Conservation (phyloP, 2,329 filamentous ascomycete species). For the Phialophora macrospora region DNA sequence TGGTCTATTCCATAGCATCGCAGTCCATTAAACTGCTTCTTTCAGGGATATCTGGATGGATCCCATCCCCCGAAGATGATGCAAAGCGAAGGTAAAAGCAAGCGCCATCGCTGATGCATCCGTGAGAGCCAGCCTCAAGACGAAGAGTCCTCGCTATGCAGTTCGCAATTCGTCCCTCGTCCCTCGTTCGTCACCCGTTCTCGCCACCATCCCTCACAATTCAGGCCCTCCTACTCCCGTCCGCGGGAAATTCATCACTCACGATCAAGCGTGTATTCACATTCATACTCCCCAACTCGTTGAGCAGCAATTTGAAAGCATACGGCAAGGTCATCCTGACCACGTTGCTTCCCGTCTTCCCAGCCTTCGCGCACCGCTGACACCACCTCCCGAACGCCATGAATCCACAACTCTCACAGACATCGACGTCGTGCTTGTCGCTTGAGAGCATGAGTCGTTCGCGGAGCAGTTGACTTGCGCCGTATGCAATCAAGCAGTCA, state of each 20-base stretch:
- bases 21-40: background rate
- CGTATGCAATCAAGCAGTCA: slow-evolving; percentile 96
- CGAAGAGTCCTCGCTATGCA: background rate
- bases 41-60: background rate
- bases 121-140: background rate
- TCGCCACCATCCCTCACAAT: background rate
- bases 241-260: slow-evolving; percentile 84
- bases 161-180: background rate
- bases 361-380: slow-evolving; percentile 68
- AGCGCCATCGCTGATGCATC: slow-evolving; percentile 14
- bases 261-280: slow-evolving; percentile 90
- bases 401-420: slow-evolving; percentile 90
- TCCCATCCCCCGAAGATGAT: background rate
- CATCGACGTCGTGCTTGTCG: slow-evolving; percentile 87
- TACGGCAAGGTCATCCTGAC: slow-evolving; percentile 97
- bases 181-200: background rate
- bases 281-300: slow-evolving; percentile 98
- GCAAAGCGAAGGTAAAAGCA: background rate
- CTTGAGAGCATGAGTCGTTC: slow-evolving; percentile 94
- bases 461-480: slow-evolving; percentile 86
- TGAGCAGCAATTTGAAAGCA: slow-evolving; percentile 91
- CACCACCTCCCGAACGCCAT: slow-evolving; percentile 97
- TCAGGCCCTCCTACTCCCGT: slow-evolving; percentile 31
- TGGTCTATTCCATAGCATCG: background rate
- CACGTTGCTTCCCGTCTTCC: slow-evolving; percentile 77